These are phyloP conservation scores for Sarcomyxa edulis DNA, from an alignment of 768 basidiomycete genomes.

Conservation along the genomic window DNA sequence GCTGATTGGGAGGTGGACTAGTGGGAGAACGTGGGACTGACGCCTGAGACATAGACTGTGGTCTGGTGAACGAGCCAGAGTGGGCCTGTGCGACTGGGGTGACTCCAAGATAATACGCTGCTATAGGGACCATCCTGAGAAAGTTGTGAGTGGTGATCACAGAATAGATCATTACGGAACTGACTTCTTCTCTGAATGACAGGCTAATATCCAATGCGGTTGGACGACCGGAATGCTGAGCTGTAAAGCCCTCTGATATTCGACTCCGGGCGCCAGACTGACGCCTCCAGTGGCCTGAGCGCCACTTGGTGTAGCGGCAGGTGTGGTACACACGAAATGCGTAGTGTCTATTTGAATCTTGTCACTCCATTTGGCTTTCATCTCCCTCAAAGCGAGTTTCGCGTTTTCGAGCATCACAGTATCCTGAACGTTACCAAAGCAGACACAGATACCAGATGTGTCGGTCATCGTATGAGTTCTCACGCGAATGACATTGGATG, in stretches of 20 bases:
- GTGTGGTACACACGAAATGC: constrained; percentile 95
- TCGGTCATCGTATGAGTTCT: constrained; percentile 93
- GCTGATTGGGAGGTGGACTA: constrained; percentile 24
- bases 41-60: constrained; percentile 76
- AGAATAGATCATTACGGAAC: constrained; percentile 14
- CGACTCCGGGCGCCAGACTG: constrained; percentile 64
- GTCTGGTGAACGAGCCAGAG: constrained; percentile 42
- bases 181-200: constrained; percentile 78
- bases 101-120: constrained; percentile 74
- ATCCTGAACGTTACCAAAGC: constrained; percentile 90
- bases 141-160: constrained; percentile 1
- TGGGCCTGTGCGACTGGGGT: constrained; percentile 40
- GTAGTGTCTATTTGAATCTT: constrained; percentile 97
- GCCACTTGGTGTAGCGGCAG: constrained; percentile 60
- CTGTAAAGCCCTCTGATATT: constrained; percentile 93
- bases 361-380: constrained; percentile 88
- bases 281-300: constrained; percentile 50
- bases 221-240: constrained; percentile 93
- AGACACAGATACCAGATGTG: constrained; percentile 91
- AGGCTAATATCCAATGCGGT: constrained; percentile 92
- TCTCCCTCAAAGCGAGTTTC: constrained; percentile 73
- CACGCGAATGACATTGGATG: constrained; percentile 77
- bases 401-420: constrained; percentile 70
- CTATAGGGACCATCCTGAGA: constrained; percentile 83
- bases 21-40: constrained; percentile 41